Conservation (phyloP, 2,329 filamentous ascomycete genomes). For the Cladosporium austrohemisphaericum region DNA sequence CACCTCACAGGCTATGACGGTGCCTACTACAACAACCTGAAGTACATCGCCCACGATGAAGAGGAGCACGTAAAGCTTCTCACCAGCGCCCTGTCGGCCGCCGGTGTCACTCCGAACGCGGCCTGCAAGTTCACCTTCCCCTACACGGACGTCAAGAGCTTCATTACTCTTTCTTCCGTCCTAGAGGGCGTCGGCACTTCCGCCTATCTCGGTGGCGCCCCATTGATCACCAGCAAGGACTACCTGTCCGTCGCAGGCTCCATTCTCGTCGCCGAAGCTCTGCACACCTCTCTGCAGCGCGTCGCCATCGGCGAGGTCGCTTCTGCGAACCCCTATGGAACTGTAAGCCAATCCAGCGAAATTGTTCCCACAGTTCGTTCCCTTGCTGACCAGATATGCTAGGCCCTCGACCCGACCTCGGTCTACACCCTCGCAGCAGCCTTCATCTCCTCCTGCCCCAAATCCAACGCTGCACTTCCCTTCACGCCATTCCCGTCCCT, state of each 20-base stretch:
- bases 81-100: slow-evolving; percentile 39
- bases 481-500: slow-evolving; percentile 46
- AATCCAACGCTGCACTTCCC: slow-evolving; percentile 52
- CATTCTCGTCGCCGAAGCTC: slow-evolving; percentile 61
- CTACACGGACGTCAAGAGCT: slow-evolving; percentile 36
- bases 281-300: slow-evolving; percentile 57
- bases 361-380: not conserved
- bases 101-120: slow-evolving; percentile 51
- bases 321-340: slow-evolving; percentile 58
- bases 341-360: slow-evolving; percentile 20
- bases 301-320: slow-evolving; percentile 48
- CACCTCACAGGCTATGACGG: slow-evolving; percentile 32
- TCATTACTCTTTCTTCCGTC: slow-evolving; percentile 50
- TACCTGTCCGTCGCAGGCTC: slow-evolving; percentile 60
- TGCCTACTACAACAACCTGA: slow-evolving; percentile 56
- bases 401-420: slow-evolving; percentile 53
- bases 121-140: slow-evolving; percentile 55
- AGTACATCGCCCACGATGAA: slow-evolving; percentile 56
- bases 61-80: slow-evolving; percentile 56
- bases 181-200: slow-evolving; percentile 57
- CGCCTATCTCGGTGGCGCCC: slow-evolving; percentile 60
- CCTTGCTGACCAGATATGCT: not conserved
- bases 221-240: slow-evolving; percentile 53
- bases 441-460: slow-evolving; percentile 58
- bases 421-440: slow-evolving; percentile 62